Base-by-base conservation (phyloP, 192 early-diverging fungal species). In the Backusella macrospora region DNA sequence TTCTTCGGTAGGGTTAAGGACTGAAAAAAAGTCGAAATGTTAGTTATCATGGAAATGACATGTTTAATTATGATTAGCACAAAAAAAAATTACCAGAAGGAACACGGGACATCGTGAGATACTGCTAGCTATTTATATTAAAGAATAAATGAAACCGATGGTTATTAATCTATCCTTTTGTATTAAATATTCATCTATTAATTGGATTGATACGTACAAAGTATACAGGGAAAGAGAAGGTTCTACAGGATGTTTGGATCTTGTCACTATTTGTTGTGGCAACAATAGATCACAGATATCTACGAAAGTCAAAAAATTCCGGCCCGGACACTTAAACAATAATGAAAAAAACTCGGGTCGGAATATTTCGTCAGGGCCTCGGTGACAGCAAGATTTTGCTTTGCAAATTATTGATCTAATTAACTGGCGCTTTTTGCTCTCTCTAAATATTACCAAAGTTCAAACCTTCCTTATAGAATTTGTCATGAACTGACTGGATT, bases 1-100 rank as follows among this genome's bases (percentile, higher is more conserved):
- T 84, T 95, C 90, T 82, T 98, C 93, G 81, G 94, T 95, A 80
- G 94, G 86, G 79, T 86, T 85, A 65, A 94, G 87, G 80, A 86
- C 80, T 79, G 29, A 47, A 49, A 44, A 21, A 26, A 23, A 29
- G n/a, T 8, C 12, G 5, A n/a, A 46, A 16, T 34, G 40, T 55
- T 2, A 70, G 42, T 52, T n/a, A 21, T 14, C 9, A 72, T 59
- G 55, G 62, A 48, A 40, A 4, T 37, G 42, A 40, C 43, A 65
- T 44, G 63, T 38, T 65, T 15, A 26, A 21, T 46, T 39, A 21
- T 18, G 29, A 40, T 42, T 10, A 39, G 29, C 14, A 10, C 10
- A 38, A n/a, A 18, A 13, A 64, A 39, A 15, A 34, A 39, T 75
- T 75, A 75, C 73, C 67, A 23, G 76, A 62, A 77, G 76, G 76